Evolutionary conservation across 83 land plant genomes (phyloP), one percentile per base, ranked within the genome.

Genomic region (Isoetes engelmannii): DNA sequence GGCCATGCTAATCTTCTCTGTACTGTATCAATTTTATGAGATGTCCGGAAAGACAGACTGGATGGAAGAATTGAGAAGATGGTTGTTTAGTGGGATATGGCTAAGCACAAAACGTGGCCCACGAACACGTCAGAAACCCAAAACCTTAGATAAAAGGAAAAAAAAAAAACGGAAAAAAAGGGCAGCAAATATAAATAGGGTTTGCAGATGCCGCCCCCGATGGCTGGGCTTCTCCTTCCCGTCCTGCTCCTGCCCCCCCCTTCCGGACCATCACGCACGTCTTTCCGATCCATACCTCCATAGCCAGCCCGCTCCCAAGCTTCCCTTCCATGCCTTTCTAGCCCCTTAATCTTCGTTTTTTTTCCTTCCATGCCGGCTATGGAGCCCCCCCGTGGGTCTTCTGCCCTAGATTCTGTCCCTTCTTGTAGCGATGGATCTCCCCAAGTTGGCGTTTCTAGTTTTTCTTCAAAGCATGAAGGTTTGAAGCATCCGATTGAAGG

Each of bases 251-350:
- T 28, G 37, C 19, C 54, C 51, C 8, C 66, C 46, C 44, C 45
- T 59, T 5, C 48, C 55, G n/a, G 44, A 47, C 44, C 58, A 60
- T 44, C 20, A 66, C 44, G 50, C 72, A 69, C 17, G 47, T 73
- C 48, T 57, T 73, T 28, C 37, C 37, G 37, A 28, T 28, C 37
- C 20, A 49, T 53, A 0, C 61, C 75, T 44, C 72, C 63, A 5
- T 70, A 51, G 45, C n/a, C 70, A 17, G 66, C 60, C 47, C 45
- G 47, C 21, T 41, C 45, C 49, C 48, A 49, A 19, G 48, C n/a
- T 20, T 20, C 2, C 48, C 51, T 47, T 53, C 68, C 18, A 49
- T 53, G n/a, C 44, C 65, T 6, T 47, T 47, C 5, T 18, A 47
- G 49, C 49, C 4, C 68, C 68, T 0, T 42, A 49, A 46, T 20